phyloP scores from a whole-genome alignment of 2,329 filamentous ascomycete species.

The Lachnellula occidentalis region DNA sequence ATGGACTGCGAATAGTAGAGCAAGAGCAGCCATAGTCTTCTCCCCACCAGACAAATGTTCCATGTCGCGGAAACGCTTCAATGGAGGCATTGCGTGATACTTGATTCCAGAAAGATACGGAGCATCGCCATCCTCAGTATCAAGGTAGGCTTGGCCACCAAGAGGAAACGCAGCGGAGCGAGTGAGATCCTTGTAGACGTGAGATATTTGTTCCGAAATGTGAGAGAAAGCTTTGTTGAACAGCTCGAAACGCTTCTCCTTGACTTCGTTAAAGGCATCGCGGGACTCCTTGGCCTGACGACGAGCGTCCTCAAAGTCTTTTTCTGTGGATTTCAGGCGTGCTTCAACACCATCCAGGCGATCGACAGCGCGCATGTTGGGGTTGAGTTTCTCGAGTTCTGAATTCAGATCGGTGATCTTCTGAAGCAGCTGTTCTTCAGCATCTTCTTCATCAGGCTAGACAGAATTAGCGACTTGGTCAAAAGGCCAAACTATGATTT shows the following conservation, averaged over 20 bases:
- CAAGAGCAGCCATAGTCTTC: constrained; percentile 96
- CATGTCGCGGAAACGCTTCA: constrained; percentile 99
- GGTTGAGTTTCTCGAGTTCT: constrained; percentile 89
- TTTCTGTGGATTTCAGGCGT: constrained; percentile 76
- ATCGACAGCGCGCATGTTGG: constrained; percentile 94
- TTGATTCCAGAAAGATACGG: constrained; percentile 95
- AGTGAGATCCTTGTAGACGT: constrained; percentile 93
- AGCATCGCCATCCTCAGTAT: constrained; percentile 89
- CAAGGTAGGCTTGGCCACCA: constrained; percentile 83
- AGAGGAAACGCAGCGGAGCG: constrained; percentile 85
- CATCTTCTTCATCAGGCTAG: constrained; percentile 61
- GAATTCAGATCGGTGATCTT: constrained; percentile 67
- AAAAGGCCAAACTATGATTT: constrained; percentile 12
- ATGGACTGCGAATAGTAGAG: constrained; percentile 95
- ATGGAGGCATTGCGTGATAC: constrained; percentile 96
- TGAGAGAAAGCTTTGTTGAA: constrained; percentile 95
- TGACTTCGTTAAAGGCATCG: constrained; percentile 77
- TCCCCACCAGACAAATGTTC: constrained; percentile 95
- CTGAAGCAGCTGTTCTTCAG: constrained; percentile 72
- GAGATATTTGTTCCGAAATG: constrained; percentile 89
- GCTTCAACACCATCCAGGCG: constrained; percentile 80
- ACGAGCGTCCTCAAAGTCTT: constrained; percentile 84
- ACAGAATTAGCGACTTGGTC: constrained; percentile 20
- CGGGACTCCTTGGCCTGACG: constrained; percentile 67
- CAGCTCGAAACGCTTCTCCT: constrained; percentile 76